Base-by-base conservation (phyloP, 179 eudicot genomes). In the Monotropa hypopitys region DNA sequence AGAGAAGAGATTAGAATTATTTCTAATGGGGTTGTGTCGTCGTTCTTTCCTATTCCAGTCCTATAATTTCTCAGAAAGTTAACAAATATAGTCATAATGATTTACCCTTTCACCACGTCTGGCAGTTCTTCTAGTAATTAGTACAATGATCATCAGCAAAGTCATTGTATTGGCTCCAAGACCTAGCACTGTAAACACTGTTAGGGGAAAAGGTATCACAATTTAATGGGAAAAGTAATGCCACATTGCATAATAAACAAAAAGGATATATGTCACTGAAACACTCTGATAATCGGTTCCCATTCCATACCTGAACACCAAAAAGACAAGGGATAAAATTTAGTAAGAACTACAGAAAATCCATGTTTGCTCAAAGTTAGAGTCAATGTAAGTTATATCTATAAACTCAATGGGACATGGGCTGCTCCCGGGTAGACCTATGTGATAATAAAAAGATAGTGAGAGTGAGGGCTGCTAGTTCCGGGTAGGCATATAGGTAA, bases 221-320 rank as follows among this genome's bases (percentile, higher is more conserved):
- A 42, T n/a, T 53, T 33, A 18, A 21, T 1, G 43, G 30, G 38
- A 73, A 11, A 15, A 15, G 43, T 9, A 65, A 70, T 20, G 61
- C 5, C 23, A 75, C 15, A 79, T 4, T 8, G 63, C 76, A 45
- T 30, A 32, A 15, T 8, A 5, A 57, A 15, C 42, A 61, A 32
- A 79, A 88, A 92, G 95, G 97, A 92, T 92, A 92, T 92, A 92
- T 56, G 81, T 89, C 79, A 70, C 81, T 69, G 66, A 90, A 88
- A 80, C 94, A 92, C 78, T 78, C 78, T 40, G 92, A 90, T 51
- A 90, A 83, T 76, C 88, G 87, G 70, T 79, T 76, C 32, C 73
- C 84, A 77, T 87, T 81, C 97, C 92, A 92, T 6, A 89, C 88
- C 97, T 92, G 90, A 75, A 78, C 35, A 15, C 53, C 56, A 77